Evolutionary conservation across 2,329 filamentous ascomycete genomes (phyloP).

Genomic region (Ophiobolus disseminans): DNA sequence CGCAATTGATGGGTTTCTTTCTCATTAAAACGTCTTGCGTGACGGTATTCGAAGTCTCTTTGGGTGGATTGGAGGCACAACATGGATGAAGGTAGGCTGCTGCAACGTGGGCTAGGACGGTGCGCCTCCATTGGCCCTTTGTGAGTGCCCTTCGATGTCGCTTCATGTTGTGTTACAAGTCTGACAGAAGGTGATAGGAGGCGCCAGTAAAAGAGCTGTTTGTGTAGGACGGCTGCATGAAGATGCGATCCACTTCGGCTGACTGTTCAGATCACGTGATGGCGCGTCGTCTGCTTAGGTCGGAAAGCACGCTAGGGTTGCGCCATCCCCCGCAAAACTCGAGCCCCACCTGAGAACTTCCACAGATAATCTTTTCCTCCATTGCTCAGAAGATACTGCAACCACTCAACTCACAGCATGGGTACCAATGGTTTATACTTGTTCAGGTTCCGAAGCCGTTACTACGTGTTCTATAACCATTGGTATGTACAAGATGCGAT

Average conservation of each 20-base stretch:
- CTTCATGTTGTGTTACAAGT: neutral
- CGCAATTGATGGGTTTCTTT: too few species aligned
- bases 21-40: too few species aligned
- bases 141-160: too few species aligned
- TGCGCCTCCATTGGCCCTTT: too few species aligned
- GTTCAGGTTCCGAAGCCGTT: slow-evolving; percentile 3
- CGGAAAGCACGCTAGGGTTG: neutral
- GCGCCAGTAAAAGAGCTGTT: neutral
- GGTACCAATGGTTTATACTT: slow-evolving; percentile 5
- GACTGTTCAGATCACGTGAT: neutral
- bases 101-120: too few species aligned
- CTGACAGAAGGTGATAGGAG: neutral
- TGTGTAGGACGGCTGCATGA: neutral
- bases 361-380: too few species aligned
- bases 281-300: neutral
- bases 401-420: neutral
- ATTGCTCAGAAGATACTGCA: neutral
- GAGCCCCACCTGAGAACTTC: neutral
- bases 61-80: too few species aligned
- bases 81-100: too few species aligned
- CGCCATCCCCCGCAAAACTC: neutral
- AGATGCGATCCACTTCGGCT: neutral
- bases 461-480: slow-evolving; percentile 10
- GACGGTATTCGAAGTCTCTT: too few species aligned
- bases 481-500: neutral